Conservation (phyloP, 805 yeast species). For the Allodekkera sacchari region DNA sequence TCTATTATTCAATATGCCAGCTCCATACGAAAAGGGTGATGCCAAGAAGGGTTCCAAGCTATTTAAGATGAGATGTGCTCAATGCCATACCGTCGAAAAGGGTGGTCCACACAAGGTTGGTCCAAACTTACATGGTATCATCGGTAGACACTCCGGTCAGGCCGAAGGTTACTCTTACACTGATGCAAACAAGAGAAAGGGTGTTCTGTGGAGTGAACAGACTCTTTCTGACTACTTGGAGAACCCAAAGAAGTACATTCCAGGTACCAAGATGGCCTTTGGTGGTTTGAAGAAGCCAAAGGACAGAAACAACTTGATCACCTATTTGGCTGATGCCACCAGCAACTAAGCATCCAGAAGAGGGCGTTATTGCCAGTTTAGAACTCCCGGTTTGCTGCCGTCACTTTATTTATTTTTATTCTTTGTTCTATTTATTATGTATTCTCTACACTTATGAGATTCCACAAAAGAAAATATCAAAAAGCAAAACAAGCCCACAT, state of each 20-base stretch:
- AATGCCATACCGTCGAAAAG: constrained; percentile 94
- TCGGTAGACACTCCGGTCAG: constrained; percentile 87
- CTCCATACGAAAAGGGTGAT: constrained; percentile 43
- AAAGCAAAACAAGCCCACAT: no score
- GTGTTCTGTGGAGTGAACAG: constrained; percentile 80
- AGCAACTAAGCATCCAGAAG: constrained; percentile 32
- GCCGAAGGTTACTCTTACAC: constrained; percentile 94
- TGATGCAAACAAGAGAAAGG: constrained; percentile 96
- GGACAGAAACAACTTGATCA: constrained; percentile 95
- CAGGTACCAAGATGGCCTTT: constrained; percentile 99
- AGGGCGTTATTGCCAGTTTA: not conserved
- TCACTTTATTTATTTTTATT: constrained; percentile 1
- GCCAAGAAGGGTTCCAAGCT: constrained; percentile 95
- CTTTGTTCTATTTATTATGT: not conserved
- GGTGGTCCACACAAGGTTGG: constrained; percentile 99
- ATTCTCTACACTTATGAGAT: no score
- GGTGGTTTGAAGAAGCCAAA: constrained; percentile 99
- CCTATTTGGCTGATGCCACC: constrained; percentile 59
- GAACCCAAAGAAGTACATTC: constrained; percentile 99
- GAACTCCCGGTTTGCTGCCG: not conserved
- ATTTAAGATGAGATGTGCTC: constrained; percentile 98
- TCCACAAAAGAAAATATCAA: no score
- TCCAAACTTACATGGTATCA: constrained; percentile 93
- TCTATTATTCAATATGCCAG: constrained; percentile 24
- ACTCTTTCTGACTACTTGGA: constrained; percentile 91